Evolutionary conservation across 768 basidiomycete genomes (phyloP).

Genomic region (Psilocybe tampanensis): DNA sequence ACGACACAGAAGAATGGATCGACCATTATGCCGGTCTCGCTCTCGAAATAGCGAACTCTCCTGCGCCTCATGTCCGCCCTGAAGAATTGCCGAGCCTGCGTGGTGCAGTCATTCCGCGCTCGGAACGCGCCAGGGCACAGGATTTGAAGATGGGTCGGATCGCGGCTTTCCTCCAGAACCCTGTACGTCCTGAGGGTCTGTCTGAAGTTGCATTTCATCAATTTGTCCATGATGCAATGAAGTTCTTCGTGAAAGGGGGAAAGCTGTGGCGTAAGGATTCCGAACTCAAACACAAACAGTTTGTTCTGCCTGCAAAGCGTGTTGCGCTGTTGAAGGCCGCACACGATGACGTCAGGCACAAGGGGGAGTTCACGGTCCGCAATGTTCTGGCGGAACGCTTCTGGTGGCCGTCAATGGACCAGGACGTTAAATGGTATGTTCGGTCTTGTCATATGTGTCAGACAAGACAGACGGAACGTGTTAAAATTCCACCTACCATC

Average conservation of each 20-base stretch:
- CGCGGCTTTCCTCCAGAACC: no score
- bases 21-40: no score
- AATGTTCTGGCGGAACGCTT: constrained; percentile 16
- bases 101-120: no score
- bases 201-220: no score
- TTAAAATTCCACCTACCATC: constrained; percentile 24
- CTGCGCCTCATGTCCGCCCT: no score
- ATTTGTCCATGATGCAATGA: constrained; percentile 17
- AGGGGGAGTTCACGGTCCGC: constrained; percentile 25
- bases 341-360: constrained; percentile 31
- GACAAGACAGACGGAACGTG: constrained; percentile 14
- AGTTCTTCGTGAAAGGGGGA: constrained; percentile 18
- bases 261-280: constrained; percentile 21
- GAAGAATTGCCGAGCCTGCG: no score
- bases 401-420: constrained; percentile 26
- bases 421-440: constrained; percentile 33
- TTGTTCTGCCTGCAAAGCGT: constrained; percentile 2
- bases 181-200: no score
- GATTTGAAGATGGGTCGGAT: no score
- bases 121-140: no score
- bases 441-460: constrained; percentile 43
- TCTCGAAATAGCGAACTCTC: no score
- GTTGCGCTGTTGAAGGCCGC: constrained; percentile 18
- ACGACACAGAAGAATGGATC: no score
- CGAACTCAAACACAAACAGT: constrained; percentile 24